Evolutionary conservation across 2,329 filamentous ascomycete species (phyloP).

Genomic region (Aspergillus sp.): DNA sequence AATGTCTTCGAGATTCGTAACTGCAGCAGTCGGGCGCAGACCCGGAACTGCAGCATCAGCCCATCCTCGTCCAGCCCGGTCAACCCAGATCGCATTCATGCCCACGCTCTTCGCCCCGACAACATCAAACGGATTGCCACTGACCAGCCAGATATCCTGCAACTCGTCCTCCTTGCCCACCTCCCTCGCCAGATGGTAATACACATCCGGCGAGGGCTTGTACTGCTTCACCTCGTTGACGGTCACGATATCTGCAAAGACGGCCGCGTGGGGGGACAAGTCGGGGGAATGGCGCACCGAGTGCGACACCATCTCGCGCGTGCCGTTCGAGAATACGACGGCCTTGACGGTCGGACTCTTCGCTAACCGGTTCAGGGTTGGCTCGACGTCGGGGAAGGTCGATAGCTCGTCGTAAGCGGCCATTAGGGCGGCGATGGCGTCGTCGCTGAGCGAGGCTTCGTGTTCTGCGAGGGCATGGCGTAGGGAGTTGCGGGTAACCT

Average conservation of each 20-base stretch:
- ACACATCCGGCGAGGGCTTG: conserved; percentile 65
- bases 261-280: conserved; percentile 48
- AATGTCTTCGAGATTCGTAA: conserved; percentile 58
- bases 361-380: conserved; percentile 52
- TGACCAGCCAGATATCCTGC: conserved; percentile 65
- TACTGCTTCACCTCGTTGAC: conserved; percentile 61
- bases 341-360: conserved; percentile 47
- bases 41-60: conserved; percentile 58
- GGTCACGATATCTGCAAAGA: conserved; percentile 60
- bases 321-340: conserved; percentile 72
- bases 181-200: conserved; percentile 57
- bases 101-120: conserved; percentile 63
- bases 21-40: conserved; percentile 55
- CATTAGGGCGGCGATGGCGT: conserved; percentile 56
- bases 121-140: conserved; percentile 72
- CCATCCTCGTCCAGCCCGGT: conserved; percentile 57
- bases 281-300: conserved; percentile 60
- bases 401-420: conserved; percentile 63
- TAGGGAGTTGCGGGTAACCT: conserved; percentile 64
- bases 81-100: conserved; percentile 43
- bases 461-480: conserved; percentile 64
- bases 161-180: conserved; percentile 48
- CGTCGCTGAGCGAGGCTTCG: conserved; percentile 45
- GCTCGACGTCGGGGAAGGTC: conserved; percentile 63
- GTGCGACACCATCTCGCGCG: conserved; percentile 59